These are phyloP conservation scores for Solanum lignicaule DNA, from an alignment of 257 asterid genomes.

Conservation along the genomic window DNA sequence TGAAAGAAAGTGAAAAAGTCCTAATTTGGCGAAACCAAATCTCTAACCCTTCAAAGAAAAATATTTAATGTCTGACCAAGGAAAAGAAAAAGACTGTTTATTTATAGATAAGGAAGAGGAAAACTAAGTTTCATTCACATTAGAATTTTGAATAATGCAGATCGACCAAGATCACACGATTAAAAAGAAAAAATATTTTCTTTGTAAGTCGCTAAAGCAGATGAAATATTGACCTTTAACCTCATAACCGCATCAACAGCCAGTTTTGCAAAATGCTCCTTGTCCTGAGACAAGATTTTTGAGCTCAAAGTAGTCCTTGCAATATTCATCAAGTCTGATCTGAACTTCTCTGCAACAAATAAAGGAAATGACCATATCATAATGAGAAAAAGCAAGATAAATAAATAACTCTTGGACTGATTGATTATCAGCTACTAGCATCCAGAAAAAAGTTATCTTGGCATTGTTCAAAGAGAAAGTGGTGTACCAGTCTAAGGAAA, in stretches of 20 bases:
- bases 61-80: neutral
- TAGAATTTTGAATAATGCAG: neutral
- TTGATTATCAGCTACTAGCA: neutral
- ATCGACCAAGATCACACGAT: neutral
- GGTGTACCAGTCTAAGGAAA: neutral
- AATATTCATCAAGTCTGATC: slow-evolving; percentile 66
- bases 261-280: slow-evolving; percentile 73
- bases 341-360: slow-evolving; percentile 49
- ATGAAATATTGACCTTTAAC: slow-evolving; percentile 42
- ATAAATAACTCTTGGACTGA: neutral
- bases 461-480: neutral
- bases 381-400: neutral
- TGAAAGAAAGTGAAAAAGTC: neutral
- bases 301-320: slow-evolving; percentile 95
- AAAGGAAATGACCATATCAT: neutral
- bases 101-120: neutral
- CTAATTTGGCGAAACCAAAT: neutral
- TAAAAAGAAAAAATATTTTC: neutral
- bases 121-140: neutral
- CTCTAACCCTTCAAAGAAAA: neutral
- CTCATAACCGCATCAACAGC: slow-evolving; percentile 95
- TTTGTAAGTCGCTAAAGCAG: neutral
- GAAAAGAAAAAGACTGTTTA: neutral
- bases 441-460: neutral
- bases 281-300: slow-evolving; percentile 85